Conservation (phyloP, 495 filamentous ascomycete species). For the Xylaria intraflava region DNA sequence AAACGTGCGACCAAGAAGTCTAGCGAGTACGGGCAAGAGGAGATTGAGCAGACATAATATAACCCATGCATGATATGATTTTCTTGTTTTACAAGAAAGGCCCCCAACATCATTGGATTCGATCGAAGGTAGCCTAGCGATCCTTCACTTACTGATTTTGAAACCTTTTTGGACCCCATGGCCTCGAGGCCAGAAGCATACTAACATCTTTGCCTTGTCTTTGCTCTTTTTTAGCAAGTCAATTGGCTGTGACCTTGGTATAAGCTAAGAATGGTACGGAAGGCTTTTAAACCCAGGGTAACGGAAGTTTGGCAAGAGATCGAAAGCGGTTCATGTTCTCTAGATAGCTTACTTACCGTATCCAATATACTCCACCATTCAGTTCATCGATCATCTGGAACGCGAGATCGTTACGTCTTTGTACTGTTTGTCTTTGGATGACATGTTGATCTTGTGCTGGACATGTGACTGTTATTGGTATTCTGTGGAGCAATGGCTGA, state of each 20-base stretch:
- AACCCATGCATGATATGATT: slow-evolving; percentile 3
- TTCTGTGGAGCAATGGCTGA: too few relatives aligned
- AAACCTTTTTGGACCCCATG: slow-evolving; percentile 22
- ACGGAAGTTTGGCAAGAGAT: slow-evolving; percentile 21
- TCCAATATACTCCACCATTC: slow-evolving; percentile 13
- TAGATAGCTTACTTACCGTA: slow-evolving; percentile 14
- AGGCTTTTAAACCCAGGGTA: slow-evolving; percentile 23
- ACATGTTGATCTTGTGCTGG: too few relatives aligned
- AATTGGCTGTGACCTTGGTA: slow-evolving; percentile 26
- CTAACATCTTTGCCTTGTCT: slow-evolving; percentile 16
- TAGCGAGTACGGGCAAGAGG: background rate
- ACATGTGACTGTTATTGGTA: too few relatives aligned
- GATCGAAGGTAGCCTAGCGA: slow-evolving; percentile 13
- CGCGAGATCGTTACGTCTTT: too few relatives aligned
- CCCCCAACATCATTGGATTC: slow-evolving; percentile 24
- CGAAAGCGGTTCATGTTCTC: slow-evolving; percentile 13
- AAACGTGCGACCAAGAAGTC: slow-evolving; percentile 17
- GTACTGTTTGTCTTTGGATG: too few relatives aligned
- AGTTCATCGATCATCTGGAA: background rate
- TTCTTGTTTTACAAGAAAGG: slow-evolving; percentile 8
- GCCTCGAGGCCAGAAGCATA: slow-evolving; percentile 13
- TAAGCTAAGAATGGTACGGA: slow-evolving; percentile 19
- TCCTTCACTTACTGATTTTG: slow-evolving; percentile 22
- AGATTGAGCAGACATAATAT: background rate
- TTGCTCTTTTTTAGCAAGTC: slow-evolving; percentile 20